These are phyloP conservation scores for Venturia oleaginea DNA, from an alignment of 2,329 filamentous ascomycete species.

Conservation along the genomic window DNA sequence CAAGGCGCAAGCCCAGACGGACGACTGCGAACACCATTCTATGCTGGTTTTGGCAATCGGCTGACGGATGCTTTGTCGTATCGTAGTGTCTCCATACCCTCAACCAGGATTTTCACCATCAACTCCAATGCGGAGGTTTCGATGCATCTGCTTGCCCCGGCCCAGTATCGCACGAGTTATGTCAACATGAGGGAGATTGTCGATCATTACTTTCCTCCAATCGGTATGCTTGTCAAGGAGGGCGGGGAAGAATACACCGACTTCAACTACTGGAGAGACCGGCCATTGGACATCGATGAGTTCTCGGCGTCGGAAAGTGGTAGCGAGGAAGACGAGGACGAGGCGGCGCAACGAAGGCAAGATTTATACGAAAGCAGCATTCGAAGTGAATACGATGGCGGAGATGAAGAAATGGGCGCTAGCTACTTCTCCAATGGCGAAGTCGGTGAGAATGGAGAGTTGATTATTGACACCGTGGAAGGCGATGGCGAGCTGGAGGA, in stretches of 20 bases:
- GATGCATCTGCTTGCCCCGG: conserved; percentile 78
- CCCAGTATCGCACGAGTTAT: conserved; percentile 94
- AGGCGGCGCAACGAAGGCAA: not conserved
- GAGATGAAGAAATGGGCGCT: conserved; percentile 10
- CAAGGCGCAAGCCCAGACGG: conserved; percentile 33
- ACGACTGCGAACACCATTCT: conserved; percentile 72
- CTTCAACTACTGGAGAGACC: conserved; percentile 92
- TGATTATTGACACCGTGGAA: conserved; percentile 8
- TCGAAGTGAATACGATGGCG: conserved; percentile 7
- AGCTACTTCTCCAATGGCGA: conserved; percentile 15
- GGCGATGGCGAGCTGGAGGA: conserved; percentile 2
- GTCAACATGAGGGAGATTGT: conserved; percentile 95
- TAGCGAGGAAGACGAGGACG: conserved; percentile 15
- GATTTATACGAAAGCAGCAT: not conserved
- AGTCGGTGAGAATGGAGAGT: not conserved
- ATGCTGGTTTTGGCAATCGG: conserved; percentile 93
- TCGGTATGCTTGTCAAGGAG: conserved; percentile 74
- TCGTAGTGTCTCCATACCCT: conserved; percentile 88
- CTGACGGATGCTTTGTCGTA: conserved; percentile 95
- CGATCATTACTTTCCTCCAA: conserved; percentile 94
- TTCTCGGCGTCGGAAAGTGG: conserved; percentile 70
- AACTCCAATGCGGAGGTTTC: conserved; percentile 96
- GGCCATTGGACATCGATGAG: conserved; percentile 73
- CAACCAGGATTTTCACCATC: conserved; percentile 93
- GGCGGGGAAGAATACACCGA: conserved; percentile 94